Percentiles rank a stretch among this genome's conserved stretches.
Evolutionary conservation across 176 grass and related monocot species (phyloP).

Genomic region (Pontederia crassipes): DNA sequence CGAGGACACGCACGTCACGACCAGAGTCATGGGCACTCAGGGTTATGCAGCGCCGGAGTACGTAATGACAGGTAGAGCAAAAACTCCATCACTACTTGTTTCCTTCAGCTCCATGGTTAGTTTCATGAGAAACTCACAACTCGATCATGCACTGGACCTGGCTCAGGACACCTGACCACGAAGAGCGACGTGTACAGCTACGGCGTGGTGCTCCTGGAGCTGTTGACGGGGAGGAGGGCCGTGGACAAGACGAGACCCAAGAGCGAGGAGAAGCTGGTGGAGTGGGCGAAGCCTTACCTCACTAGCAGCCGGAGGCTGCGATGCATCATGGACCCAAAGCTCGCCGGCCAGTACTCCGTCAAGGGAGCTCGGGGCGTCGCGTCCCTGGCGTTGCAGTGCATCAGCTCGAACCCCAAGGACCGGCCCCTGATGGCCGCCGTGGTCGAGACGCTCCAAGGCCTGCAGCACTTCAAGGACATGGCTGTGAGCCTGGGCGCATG

Average conservation of each 20-base stretch:
- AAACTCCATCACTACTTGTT: background rate
- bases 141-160: background rate
- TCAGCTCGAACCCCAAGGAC: constrained; percentile 58
- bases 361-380: constrained; percentile 64
- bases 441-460: constrained; percentile 40
- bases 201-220: constrained; percentile 81
- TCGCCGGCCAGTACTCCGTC: constrained; percentile 58
- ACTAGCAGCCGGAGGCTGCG: constrained; percentile 58
- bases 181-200: constrained; percentile 93
- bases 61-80: constrained; percentile 53
- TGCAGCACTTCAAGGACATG: constrained; percentile 82
- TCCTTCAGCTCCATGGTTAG: too few species aligned
- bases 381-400: constrained; percentile 50
- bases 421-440: constrained; percentile 48
- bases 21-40: constrained; percentile 96
- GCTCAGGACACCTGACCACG: constrained; percentile 55
- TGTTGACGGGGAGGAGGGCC: constrained; percentile 74
- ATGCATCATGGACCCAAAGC: constrained; percentile 63
- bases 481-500: constrained; percentile 52
- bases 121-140: background rate
- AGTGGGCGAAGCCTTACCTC: constrained; percentile 65
- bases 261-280: constrained; percentile 59
- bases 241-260: constrained; percentile 48
- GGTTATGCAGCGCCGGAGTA: constrained; percentile 92
- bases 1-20: constrained; percentile 86